Evolutionary conservation across 352 stramenopile species (phyloP), one percentile per base, ranked within the genome.

Genomic region (Salisapilia sapeloensis): DNA sequence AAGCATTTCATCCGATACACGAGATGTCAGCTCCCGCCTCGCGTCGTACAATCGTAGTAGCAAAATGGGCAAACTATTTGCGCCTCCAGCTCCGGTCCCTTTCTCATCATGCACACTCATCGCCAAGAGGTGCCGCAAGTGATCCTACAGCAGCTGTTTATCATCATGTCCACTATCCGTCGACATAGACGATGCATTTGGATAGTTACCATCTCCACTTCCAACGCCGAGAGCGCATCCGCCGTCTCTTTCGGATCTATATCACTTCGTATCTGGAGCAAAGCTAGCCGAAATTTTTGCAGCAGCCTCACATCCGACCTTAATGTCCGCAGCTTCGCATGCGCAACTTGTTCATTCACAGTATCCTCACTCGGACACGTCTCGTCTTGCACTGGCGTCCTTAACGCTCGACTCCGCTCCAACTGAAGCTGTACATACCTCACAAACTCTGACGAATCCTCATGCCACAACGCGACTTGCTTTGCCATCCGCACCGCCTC

Each of bases 401-500:
- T 65, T 24, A 67, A 40, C 0, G 59, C 51, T 4, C 71, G 66
- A 40, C 69, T 83, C 32, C 75, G 48, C 28, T 85, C 55, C 12
- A 89, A 34, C 38, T 89, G 72, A 3, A 69, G 19, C 6, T 79
- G 64, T 21, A 85, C 85, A 34, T 83, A 60, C 37, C 76, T 82
- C 8, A 66, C 53, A 16, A 89, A 38, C 22, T 59, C 62, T 14
- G 56, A 62, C 27, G 82, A 67, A 28, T 85, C 66, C 6, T 74
- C 66, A 1, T 63, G 67, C 72, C 72, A 89, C 29, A 78, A 60
- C 25, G 57, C 57, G 3, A 64, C 60, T 18, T 58, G 61, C 36
- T 63, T 61, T 6, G 53, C 54, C 5, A 85, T 45, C 1, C 49
- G 48, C 25, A 82, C 11, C 20, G 60, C 56, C 30, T 77, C 57